Percentiles rank a stretch among this genome's conserved stretches.
Evolutionary conservation across 345 rosid genomes (phyloP).

Genomic region (Corymbia maculata): DNA sequence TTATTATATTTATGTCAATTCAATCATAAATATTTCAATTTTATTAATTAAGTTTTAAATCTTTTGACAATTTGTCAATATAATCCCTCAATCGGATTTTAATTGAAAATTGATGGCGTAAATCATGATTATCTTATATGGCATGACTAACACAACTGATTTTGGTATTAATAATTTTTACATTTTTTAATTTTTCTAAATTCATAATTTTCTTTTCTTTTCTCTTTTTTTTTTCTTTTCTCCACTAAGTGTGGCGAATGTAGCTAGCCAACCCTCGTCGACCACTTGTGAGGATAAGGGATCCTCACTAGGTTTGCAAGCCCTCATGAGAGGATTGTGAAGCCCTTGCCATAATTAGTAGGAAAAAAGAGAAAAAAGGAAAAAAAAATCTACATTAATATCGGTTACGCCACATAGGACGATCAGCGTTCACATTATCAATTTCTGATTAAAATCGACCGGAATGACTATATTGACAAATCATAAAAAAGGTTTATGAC

Average conservation of each 20-base stretch:
- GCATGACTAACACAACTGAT: accelerated
- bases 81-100: accelerated
- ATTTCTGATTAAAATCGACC: not conserved
- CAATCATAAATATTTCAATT: accelerated
- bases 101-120: accelerated
- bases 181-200: not conserved
- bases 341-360: no score
- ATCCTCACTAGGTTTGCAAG: no score
- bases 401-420: accelerated
- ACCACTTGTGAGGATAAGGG: no score
- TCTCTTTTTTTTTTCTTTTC: not conserved
- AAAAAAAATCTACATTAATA: accelerated
- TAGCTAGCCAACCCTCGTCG: accelerated
- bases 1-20: accelerated
- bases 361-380: not conserved
- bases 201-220: not conserved
- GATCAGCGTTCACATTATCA: accelerated
- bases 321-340: no score
- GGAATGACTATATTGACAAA: not conserved
- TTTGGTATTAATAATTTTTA: accelerated
- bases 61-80: not conserved
- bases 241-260: not conserved
- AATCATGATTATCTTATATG: accelerated
- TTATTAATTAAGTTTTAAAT: accelerated
- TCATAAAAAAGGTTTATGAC: not conserved